Evolutionary conservation across 1,284 basidiomycete species (phyloP).

Genomic region (Pulveroboletus sp.): DNA sequence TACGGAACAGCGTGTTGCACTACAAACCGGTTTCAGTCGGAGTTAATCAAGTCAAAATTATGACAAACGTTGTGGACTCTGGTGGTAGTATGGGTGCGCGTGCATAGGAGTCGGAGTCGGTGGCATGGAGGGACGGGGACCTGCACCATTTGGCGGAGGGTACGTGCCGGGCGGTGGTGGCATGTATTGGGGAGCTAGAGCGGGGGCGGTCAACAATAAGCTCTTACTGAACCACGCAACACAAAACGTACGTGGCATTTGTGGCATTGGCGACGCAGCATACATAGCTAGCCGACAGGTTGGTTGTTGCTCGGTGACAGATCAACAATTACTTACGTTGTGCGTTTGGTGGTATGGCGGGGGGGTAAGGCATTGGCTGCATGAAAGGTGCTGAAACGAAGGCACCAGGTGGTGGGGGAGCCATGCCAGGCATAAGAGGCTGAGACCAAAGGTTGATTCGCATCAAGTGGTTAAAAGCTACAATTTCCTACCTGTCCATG

Average conservation of each 20-base stretch:
- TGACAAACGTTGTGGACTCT: conserved; percentile 77
- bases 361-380: conserved; percentile 80
- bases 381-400: conserved; percentile 79
- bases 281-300: conserved; percentile 65
- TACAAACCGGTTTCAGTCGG: conserved; percentile 39
- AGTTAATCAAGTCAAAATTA: conserved; percentile 25
- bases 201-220: conserved; percentile 1
- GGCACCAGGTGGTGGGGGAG: conserved; percentile 70
- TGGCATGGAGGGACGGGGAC: conserved; percentile 79
- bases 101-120: conserved; percentile 82
- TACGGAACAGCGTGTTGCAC: conserved; percentile 83
- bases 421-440: conserved; percentile 82
- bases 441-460: conserved; percentile 29
- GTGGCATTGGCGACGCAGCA: conserved; percentile 70
- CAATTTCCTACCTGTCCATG: conserved; percentile 63
- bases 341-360: conserved; percentile 75
- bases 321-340: conserved; percentile 34
- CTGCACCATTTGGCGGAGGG: conserved; percentile 72
- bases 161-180: conserved; percentile 66
- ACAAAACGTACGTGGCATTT: conserved; percentile 72
- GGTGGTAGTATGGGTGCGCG: conserved; percentile 82
- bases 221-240: background rate
- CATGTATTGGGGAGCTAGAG: conserved; percentile 68
- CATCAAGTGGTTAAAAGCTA: background rate
- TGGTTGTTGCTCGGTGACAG: background rate